These are phyloP conservation scores for Eustoma russellianum DNA, from an alignment of 257 asterid genomes.

Conservation along the genomic window DNA sequence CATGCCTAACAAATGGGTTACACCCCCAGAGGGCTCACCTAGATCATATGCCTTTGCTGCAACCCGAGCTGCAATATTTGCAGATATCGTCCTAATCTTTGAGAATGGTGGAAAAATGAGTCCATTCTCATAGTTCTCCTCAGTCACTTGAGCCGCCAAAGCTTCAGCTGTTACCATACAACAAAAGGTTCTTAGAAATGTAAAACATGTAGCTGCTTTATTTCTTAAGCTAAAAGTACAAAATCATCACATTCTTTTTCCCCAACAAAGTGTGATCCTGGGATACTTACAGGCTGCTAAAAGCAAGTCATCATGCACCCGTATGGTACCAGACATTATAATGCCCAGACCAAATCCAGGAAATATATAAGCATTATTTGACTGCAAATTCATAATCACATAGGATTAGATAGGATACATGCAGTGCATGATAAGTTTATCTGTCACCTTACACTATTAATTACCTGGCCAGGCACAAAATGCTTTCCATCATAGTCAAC, in stretches of 20 bases:
- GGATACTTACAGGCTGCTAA: slow-evolving; percentile 74
- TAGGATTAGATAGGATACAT: not conserved
- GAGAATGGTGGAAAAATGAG: slow-evolving; percentile 82
- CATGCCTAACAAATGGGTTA: not conserved
- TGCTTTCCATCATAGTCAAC: slow-evolving; percentile 60
- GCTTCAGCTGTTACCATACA: slow-evolving; percentile 58
- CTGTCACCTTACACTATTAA: slow-evolving; percentile 10
- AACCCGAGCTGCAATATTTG: slow-evolving; percentile 78
- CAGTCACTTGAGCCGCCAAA: slow-evolving; percentile 59
- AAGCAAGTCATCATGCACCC: slow-evolving; percentile 82
- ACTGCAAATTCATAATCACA: slow-evolving; percentile 26
- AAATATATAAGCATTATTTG: slow-evolving; percentile 91
- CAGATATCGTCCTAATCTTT: slow-evolving; percentile 73
- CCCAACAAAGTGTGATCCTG: not conserved
- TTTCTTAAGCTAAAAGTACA: no score
- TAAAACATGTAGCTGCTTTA: not conserved
- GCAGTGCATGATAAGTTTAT: not conserved
- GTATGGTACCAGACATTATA: slow-evolving; percentile 89
- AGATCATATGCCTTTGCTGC: slow-evolving; percentile 95
- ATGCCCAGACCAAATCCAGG: slow-evolving; percentile 94
- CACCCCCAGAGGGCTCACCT: slow-evolving; percentile 33
- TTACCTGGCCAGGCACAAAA: slow-evolving; percentile 80
- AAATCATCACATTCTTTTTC: no score
- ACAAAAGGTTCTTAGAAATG: not conserved
- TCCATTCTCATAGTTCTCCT: slow-evolving; percentile 67